phyloP scores from a whole-genome alignment of 73 alveolate species.

The Paramecium caudatum region DNA sequence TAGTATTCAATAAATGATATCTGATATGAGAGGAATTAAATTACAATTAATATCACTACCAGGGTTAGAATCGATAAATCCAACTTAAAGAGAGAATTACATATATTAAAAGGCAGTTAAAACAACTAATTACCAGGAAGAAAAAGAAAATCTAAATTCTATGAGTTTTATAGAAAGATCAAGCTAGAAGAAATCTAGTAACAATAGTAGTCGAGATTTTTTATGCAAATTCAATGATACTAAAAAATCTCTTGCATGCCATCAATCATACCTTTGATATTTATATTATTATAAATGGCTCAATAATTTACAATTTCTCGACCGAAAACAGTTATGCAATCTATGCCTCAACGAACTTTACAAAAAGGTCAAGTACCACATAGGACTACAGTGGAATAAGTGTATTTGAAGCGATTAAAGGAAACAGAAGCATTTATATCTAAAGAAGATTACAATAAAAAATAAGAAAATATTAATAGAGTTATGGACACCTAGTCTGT shows the following conservation, averaged over 20 bases:
- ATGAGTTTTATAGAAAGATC: conserved; percentile 45
- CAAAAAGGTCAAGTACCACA: not conserved
- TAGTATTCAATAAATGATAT: conserved; percentile 55
- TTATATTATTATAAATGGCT: too few relatives aligned
- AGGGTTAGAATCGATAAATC: conserved; percentile 74
- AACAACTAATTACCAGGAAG: not conserved
- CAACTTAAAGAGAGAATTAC: conserved; percentile 64
- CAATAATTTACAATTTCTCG: too few relatives aligned
- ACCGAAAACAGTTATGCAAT: too few relatives aligned
- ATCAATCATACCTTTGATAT: not conserved
- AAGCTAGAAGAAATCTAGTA: conserved; percentile 42
- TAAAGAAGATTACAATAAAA: conserved; percentile 25
- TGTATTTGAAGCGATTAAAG: conserved; percentile 1
- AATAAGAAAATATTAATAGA: not conserved
- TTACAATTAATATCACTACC: conserved; percentile 47
- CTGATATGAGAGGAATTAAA: conserved; percentile 65
- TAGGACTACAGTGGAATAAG: conserved; percentile 58
- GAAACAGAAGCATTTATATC: conserved; percentile 55
- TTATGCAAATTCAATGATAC: conserved; percentile 34
- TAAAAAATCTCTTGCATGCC: not conserved
- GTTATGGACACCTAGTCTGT: not conserved
- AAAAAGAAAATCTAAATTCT: conserved; percentile 8
- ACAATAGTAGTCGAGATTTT: not conserved
- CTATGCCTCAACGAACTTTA: not conserved
- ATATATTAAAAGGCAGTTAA: conserved; percentile 65